phyloP scores from a whole-genome alignment of 148 eudicot species.

The Drosera capensis region DNA sequence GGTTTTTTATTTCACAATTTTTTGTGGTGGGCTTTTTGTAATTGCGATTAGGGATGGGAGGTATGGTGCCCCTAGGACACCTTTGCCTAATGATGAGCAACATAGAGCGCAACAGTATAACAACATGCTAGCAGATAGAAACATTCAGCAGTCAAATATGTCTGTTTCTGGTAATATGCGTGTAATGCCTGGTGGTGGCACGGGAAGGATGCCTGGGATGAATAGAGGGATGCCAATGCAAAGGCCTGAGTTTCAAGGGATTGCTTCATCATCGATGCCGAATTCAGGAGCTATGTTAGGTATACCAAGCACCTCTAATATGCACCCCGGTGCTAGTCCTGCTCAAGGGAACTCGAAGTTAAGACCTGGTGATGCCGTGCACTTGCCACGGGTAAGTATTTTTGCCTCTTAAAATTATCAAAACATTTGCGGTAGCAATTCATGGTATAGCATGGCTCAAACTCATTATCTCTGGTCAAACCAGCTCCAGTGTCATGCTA shows the following conservation, averaged over 20 bases:
- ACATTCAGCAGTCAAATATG: constrained; percentile 30
- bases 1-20: too few species aligned
- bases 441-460: not conserved
- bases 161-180: constrained; percentile 52
- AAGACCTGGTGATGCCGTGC: constrained; percentile 56
- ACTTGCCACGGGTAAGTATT: constrained; percentile 51
- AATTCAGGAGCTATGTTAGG: constrained; percentile 42
- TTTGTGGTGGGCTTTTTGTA: not conserved
- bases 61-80: constrained; percentile 40
- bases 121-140: constrained; percentile 55
- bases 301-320: constrained; percentile 25
- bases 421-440: not conserved
- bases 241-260: constrained; percentile 59
- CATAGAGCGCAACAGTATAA: constrained; percentile 58
- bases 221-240: constrained; percentile 43
- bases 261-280: constrained; percentile 39
- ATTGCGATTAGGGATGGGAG: constrained; percentile 71
- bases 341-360: constrained; percentile 46
- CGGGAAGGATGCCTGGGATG: constrained; percentile 37
- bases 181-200: constrained; percentile 49
- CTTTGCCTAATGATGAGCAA: constrained; percentile 60
- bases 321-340: constrained; percentile 47
- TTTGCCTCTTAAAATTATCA: not conserved
- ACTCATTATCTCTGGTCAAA: too few species aligned
- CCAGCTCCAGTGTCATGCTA: too few species aligned